phyloP scores from a whole-genome alignment of 495 filamentous ascomycete genomes.

The Podospora pseudoanserina region DNA sequence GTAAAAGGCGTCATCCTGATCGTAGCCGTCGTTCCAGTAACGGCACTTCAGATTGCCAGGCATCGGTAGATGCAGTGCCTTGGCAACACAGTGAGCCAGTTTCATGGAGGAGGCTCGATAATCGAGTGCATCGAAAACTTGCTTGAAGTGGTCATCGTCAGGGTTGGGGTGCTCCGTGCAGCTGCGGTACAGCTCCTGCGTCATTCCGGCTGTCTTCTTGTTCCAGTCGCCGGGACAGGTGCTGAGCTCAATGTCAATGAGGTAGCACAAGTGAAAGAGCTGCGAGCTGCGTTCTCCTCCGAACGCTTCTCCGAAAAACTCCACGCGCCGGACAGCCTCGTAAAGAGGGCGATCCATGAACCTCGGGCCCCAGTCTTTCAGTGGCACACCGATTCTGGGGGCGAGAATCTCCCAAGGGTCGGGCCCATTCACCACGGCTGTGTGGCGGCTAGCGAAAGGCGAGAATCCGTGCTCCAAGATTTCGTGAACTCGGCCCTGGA shows the following conservation, averaged over 20 bases:
- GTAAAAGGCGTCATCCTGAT: slow-evolving; percentile 14
- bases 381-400: slow-evolving; percentile 17
- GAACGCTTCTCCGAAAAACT: slow-evolving; percentile 36
- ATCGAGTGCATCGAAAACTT: slow-evolving; percentile 36
- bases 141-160: slow-evolving; percentile 23
- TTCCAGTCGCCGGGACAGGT: slow-evolving; percentile 35
- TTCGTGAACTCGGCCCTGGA: slow-evolving; percentile 27
- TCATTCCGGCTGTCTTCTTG: slow-evolving; percentile 18
- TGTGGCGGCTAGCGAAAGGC: slow-evolving; percentile 13
- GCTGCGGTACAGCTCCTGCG: slow-evolving; percentile 17
- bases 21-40: slow-evolving; percentile 22
- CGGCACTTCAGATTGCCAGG: slow-evolving; percentile 22
- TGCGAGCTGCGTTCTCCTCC: slow-evolving; percentile 34
- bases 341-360: slow-evolving; percentile 13
- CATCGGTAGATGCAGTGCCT: slow-evolving; percentile 28
- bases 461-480: slow-evolving; percentile 19
- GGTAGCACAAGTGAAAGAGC: slow-evolving; percentile 35
- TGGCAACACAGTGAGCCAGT: slow-evolving; percentile 31
- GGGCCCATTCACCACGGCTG: background rate
- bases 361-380: slow-evolving; percentile 24
- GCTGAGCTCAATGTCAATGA: slow-evolving; percentile 30
- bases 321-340: slow-evolving; percentile 14
- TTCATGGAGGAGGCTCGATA: slow-evolving; percentile 33
- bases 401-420: slow-evolving; percentile 19
- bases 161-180: slow-evolving; percentile 16